A percentile compares a stretch with the other conserved stretches of the same genome.
Conservation (phyloP, 2,329 filamentous ascomycete species). For the Colletotrichum lindemuthianum region DNA sequence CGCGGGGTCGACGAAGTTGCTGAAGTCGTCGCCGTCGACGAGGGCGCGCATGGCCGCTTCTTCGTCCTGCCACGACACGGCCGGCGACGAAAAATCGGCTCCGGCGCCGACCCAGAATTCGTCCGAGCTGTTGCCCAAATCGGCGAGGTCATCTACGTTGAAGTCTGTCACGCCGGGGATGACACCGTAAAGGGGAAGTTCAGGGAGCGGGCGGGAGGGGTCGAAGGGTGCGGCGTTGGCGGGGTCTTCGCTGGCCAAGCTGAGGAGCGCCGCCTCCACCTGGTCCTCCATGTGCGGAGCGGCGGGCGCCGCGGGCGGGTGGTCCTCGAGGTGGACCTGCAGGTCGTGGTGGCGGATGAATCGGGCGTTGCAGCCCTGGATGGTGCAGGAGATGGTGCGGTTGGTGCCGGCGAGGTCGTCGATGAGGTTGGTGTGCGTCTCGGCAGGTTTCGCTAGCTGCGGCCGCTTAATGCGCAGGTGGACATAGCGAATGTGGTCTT, state of each 20-base stretch:
- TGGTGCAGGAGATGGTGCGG: slow-evolving; percentile 55
- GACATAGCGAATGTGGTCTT: slow-evolving; percentile 85
- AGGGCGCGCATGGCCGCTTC: slow-evolving; percentile 56
- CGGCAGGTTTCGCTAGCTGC: slow-evolving; percentile 33
- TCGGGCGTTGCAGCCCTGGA: slow-evolving; percentile 52
- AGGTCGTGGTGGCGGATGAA: slow-evolving; percentile 64
- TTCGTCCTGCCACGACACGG: slow-evolving; percentile 53
- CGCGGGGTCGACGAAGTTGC: slow-evolving; percentile 33
- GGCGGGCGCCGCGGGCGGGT: slow-evolving; percentile 37
- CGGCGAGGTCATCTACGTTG: not conserved
- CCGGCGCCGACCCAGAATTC: slow-evolving; percentile 46
- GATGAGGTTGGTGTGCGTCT: slow-evolving; percentile 47
- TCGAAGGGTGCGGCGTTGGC: slow-evolving; percentile 14
- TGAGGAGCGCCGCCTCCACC: slow-evolving; percentile 33
- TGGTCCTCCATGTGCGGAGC: slow-evolving; percentile 20
- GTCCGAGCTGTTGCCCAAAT: slow-evolving; percentile 21
- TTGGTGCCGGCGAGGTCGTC: slow-evolving; percentile 57
- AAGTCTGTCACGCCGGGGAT: slow-evolving; percentile 28
- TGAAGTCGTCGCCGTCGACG: slow-evolving; percentile 37
- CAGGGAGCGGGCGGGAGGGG: slow-evolving; percentile 31
- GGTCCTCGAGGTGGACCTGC: slow-evolving; percentile 54
- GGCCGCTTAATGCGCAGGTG: slow-evolving; percentile 73
- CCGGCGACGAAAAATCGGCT: slow-evolving; percentile 42
- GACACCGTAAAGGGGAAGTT: slow-evolving; percentile 32
- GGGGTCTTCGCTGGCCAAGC: slow-evolving; percentile 37